Evolutionary conservation across 1,284 basidiomycete genomes (phyloP).

Genomic region (Coniferiporia sulphurascens): DNA sequence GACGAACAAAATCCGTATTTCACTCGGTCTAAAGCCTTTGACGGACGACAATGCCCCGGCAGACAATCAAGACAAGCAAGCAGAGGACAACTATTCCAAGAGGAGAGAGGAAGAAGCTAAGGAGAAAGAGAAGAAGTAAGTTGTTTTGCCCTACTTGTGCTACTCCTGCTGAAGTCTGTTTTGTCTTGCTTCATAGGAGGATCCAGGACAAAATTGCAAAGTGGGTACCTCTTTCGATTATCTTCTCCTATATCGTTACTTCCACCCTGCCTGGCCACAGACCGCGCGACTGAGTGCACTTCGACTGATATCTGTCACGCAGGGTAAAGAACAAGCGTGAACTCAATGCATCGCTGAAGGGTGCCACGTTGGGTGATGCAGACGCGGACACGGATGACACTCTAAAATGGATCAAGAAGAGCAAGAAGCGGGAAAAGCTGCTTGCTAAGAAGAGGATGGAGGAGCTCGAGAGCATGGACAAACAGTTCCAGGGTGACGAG

Average conservation of each 20-base stretch:
- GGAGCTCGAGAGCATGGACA: conserved; percentile 81
- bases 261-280: conserved; percentile 40
- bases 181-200: conserved; percentile 43
- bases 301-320: conserved; percentile 35
- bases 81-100: conserved; percentile 81
- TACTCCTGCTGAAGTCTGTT: conserved; percentile 15
- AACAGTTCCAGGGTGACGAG: conserved; percentile 60
- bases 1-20: conserved; percentile 96
- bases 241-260: conserved; percentile 36
- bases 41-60: conserved; percentile 67
- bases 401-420: conserved; percentile 84
- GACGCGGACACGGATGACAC: conserved; percentile 71
- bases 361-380: conserved; percentile 83
- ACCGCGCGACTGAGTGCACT: conserved; percentile 28
- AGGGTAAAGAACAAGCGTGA: conserved; percentile 91
- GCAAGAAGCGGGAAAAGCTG: conserved; percentile 84
- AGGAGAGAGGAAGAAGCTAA: conserved; percentile 66
- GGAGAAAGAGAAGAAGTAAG: conserved; percentile 73
- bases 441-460: conserved; percentile 71
- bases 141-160: conserved; percentile 11
- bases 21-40: conserved; percentile 91
- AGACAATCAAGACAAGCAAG: conserved; percentile 71
- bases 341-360: conserved; percentile 85
- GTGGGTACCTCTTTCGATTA: conserved; percentile 52
- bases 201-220: conserved; percentile 81